Base-by-base conservation (phyloP, 2,329 filamentous ascomycete genomes). In the Venturia pyrina region DNA sequence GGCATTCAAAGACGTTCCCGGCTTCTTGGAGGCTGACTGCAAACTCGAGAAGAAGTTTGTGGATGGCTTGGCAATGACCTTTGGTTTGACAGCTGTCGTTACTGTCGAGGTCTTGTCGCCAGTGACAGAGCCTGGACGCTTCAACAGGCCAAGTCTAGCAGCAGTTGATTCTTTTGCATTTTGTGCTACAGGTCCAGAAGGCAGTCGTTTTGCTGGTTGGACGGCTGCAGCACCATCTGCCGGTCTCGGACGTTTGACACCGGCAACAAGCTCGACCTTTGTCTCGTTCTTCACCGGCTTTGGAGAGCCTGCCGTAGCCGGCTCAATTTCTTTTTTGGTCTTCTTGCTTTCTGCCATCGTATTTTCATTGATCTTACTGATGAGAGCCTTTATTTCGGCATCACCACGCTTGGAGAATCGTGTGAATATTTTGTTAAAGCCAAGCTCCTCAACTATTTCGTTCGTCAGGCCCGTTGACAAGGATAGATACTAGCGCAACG, bases 371-470 rank as follows among this genome's bases (percentile, higher is more conserved):
- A 89, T 87, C 67, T 82, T 81, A 44, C 82, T 80, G 5, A 88
- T 84, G 60, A 87, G 77, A 5, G 81, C 81, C 70, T 87, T 87
- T 61, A 85, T 83, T 64, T 87, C 84, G 0, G 83, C 81, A 70
- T 89, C 87, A 34, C 85, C 87, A 70, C 85, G 86, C 71, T 85
- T 87, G 67, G 81, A 82, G 71, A 89, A 85, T 10, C 84, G 82
- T 68, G 85, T 85, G 50, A 86, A 81, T 19, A 89, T 83, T 65
- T 83, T 85, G 66, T 85, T 82, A 66, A 91, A 83, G 71, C 89
- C 89, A 50, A 86, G 83, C 67, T 83, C 86, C 69, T 87, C 83
- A 53, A 86, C 74, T 57, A 81, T 80, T 67, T 83, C 85, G 69
- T 82, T 84, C 62, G 81, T 85, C 53, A 87, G 81, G 66, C 87